Conservation (phyloP, 768 basidiomycete species). For the Russula virescens region DNA sequence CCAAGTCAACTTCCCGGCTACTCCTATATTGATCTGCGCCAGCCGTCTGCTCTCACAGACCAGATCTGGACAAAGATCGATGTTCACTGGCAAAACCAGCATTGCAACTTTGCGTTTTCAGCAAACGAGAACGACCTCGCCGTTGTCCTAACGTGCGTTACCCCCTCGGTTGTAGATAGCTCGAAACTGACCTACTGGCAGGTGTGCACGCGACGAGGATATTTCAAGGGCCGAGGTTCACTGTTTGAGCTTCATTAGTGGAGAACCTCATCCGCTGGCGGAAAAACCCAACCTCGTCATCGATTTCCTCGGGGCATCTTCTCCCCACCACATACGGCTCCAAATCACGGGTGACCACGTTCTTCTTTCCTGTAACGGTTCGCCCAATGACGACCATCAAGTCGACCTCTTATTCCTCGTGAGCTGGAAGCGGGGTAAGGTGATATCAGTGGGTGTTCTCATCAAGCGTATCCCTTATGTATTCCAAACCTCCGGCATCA, state of each 20-base stretch:
- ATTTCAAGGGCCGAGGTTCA: background rate
- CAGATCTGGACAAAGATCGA: slow-evolving; percentile 1
- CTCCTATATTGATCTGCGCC: slow-evolving; percentile 8
- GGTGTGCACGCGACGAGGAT: slow-evolving; percentile 8
- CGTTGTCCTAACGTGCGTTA: slow-evolving; percentile 1
- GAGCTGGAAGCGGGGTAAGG: slow-evolving; percentile 3
- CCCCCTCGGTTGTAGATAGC: background rate
- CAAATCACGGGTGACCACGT: slow-evolving; percentile 6
- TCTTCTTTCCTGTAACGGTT: slow-evolving; percentile 10
- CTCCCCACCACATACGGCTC: slow-evolving; percentile 5
- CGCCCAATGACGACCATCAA: background rate
- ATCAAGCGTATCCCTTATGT: background rate
- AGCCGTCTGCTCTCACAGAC: background rate
- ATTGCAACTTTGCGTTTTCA: slow-evolving; percentile 8
- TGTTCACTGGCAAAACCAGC: background rate
- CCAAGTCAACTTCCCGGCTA: slow-evolving; percentile 3
- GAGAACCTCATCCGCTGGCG: slow-evolving; percentile 1
- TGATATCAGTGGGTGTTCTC: background rate
- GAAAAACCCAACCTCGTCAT: slow-evolving; percentile 2
- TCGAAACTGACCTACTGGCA: background rate
- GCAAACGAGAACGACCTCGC: slow-evolving; percentile 8
- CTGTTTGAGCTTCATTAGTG: slow-evolving; percentile 4
- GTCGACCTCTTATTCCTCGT: slow-evolving; percentile 7
- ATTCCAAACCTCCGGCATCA: background rate
- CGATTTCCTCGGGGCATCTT: slow-evolving; percentile 4